These are phyloP conservation scores for Cicer bijugum DNA, from an alignment of 306 rosid species.

Conservation along the genomic window DNA sequence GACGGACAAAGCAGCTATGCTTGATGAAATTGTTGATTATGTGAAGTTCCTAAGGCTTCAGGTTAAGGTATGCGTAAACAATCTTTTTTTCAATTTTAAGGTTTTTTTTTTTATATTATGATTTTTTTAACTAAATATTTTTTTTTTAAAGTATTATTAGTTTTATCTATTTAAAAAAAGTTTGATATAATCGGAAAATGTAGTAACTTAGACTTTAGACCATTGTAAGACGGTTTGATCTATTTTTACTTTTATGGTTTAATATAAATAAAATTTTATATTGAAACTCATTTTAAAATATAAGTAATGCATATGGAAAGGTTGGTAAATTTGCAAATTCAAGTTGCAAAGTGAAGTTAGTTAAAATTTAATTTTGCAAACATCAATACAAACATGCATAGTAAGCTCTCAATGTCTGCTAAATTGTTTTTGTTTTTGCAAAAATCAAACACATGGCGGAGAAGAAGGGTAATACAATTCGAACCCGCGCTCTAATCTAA, in stretches of 20 bases:
- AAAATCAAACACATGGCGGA: too few relatives aligned
- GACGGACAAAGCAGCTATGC: constrained; percentile 98
- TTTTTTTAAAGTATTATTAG: too few relatives aligned
- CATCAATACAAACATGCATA: not conserved
- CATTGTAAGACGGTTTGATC: too few relatives aligned
- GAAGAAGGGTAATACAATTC: too few relatives aligned
- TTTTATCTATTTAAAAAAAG: too few relatives aligned
- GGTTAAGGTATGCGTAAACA: constrained; percentile 68
- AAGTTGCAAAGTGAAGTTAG: not conserved
- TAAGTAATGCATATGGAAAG: not conserved
- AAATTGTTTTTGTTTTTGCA: too few relatives aligned
- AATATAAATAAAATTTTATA: not conserved
- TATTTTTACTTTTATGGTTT: not conserved
- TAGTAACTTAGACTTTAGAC: too few relatives aligned
- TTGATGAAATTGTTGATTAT: constrained; percentile 95
- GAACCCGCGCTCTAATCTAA: too few relatives aligned
- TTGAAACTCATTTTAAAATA: not conserved
- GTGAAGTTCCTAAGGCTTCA: constrained; percentile 98
- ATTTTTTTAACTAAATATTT: too few relatives aligned
- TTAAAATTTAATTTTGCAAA: not conserved
- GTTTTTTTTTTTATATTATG: too few relatives aligned
- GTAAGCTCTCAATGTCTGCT: too few relatives aligned
- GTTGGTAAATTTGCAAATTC: not conserved
- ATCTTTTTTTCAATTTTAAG: not conserved
- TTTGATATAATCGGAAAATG: too few relatives aligned